Evolutionary conservation across 257 asterid species (phyloP), one percentile per base, ranked within the genome.

Genomic region (Mentha longifolia): DNA sequence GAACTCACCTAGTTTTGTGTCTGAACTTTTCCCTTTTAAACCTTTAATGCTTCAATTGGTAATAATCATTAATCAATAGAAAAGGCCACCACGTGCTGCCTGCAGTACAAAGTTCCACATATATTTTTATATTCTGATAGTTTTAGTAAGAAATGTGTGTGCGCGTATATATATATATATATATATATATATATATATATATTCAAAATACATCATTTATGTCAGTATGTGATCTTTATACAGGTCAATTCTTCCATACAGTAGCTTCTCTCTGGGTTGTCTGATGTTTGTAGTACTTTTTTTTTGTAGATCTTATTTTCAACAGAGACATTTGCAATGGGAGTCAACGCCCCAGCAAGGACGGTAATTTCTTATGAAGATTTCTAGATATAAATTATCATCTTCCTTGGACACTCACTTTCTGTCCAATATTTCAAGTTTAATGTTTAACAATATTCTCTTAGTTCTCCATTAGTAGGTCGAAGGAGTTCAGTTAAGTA

Each of bases 281-380:
- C 76, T 78, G 71, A 76, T 64, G 67, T 64, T 73, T 67, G 66
- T 16, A 7, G 56, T 72, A 22, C 68, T 46, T 77, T 57, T 67
- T 60, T 57, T 72, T 46, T 75, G 78, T 51, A 94, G 99, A 86
- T 95, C 75, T 82, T 95, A 59, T 91, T 91, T 80, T 95, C 99
- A 60, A 95, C 99, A 0, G 99, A 95, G 95, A 95, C 99, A 79
- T 95, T 95, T 83, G 99, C 99, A 51, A 95, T 95, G 99, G 99
- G 99, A 88, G 98, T 95, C 73, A 95, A 95, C 72, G 99, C 99
- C 74, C 99, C 99, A 14, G 98, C 99, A 17, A 85, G 98, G 88
- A 95, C 99, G 74, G 99, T 94, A 80, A 80, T 93, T 81, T 56
- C 41, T 71, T 60, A 42, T 39, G 51, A 42, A 68, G 76, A 56